Evolutionary conservation across 192 early-diverging fungal genomes (phyloP).

Genomic region (Coemansia sp.): DNA sequence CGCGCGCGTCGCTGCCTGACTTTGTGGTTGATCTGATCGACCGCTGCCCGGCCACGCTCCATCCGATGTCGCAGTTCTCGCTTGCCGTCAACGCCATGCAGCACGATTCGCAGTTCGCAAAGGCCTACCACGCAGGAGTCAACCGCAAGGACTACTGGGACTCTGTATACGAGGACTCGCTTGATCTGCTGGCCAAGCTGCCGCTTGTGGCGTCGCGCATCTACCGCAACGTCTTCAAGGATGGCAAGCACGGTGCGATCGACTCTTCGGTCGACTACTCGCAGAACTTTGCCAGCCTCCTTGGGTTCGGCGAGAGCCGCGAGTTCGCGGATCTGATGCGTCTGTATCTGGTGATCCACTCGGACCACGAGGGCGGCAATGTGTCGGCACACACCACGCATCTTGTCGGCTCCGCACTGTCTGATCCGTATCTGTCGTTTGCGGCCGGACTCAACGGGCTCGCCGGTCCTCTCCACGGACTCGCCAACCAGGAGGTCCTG

Average conservation of each 20-base stretch:
- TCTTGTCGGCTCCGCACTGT: constrained; percentile 94
- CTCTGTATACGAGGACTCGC: constrained; percentile 93
- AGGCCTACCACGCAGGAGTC: constrained; percentile 92
- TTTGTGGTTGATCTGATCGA: constrained; percentile 98
- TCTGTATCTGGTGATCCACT: constrained; percentile 99
- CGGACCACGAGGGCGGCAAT: constrained; percentile 99
- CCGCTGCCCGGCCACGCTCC: constrained; percentile 96
- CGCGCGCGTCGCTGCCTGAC: constrained; percentile 84
- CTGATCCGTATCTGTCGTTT: constrained; percentile 98
- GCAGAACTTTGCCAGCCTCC: constrained; percentile 91
- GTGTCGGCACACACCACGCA: constrained; percentile 97
- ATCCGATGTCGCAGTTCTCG: constrained; percentile 99
- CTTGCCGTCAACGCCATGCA: constrained; percentile 97
- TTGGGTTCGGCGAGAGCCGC: constrained; percentile 86
- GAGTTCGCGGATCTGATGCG: constrained; percentile 98
- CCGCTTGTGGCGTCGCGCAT: constrained; percentile 95
- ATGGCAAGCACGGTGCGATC: constrained; percentile 87
- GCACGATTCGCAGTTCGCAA: constrained; percentile 94
- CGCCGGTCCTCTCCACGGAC: constrained; percentile 98
- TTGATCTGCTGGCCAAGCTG: constrained; percentile 98
- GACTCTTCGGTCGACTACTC: constrained; percentile 90
- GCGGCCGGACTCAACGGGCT: constrained; percentile 96
- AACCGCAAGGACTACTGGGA: constrained; percentile 97
- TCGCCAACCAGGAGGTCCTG: constrained; percentile 99
- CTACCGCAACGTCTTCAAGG: constrained; percentile 99